Conservation (phyloP, 1,284 basidiomycete species). For the Ceratobasidium sp. region DNA sequence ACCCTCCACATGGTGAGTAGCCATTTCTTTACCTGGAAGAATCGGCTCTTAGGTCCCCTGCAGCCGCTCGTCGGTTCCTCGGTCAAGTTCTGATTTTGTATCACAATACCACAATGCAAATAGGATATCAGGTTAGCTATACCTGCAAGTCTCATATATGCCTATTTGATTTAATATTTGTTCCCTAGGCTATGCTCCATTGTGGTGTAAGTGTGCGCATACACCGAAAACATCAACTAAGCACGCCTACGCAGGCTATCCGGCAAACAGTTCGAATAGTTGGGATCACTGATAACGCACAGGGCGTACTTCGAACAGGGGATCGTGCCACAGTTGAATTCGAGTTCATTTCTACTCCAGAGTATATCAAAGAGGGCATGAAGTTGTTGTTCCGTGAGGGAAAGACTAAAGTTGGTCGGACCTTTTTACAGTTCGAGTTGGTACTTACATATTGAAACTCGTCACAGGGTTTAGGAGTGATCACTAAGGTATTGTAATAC, state of each 20-base stretch:
- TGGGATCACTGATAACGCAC: conserved; percentile 80
- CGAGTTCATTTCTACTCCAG: conserved; percentile 88
- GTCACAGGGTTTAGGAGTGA: conserved; percentile 46
- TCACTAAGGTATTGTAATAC: conserved; percentile 46
- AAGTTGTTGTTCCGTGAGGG: conserved; percentile 91
- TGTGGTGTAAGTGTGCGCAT: conserved; percentile 66
- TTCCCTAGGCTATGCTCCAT: conserved; percentile 75
- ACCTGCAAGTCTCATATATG: background rate
- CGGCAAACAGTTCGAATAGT: conserved; percentile 91
- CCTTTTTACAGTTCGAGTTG: background rate
- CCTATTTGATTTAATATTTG: background rate
- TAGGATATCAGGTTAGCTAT: conserved; percentile 77
- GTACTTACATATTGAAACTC: background rate
- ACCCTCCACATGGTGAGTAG: conserved; percentile 69
- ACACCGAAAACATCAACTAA: conserved; percentile 5
- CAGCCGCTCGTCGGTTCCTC: conserved; percentile 80
- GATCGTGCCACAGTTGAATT: conserved; percentile 90
- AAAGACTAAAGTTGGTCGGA: conserved; percentile 77
- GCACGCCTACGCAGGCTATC: conserved; percentile 61
- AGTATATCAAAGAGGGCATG: conserved; percentile 91
- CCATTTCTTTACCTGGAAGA: background rate
- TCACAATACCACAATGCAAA: conserved; percentile 91
- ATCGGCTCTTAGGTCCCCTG: background rate
- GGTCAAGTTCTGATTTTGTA: conserved; percentile 86
- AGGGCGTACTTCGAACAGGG: conserved; percentile 86